Evolutionary conservation across 441 rosid genomes (phyloP), one percentile per base, ranked within the genome.

Genomic region (Gossypium gossypioides): DNA sequence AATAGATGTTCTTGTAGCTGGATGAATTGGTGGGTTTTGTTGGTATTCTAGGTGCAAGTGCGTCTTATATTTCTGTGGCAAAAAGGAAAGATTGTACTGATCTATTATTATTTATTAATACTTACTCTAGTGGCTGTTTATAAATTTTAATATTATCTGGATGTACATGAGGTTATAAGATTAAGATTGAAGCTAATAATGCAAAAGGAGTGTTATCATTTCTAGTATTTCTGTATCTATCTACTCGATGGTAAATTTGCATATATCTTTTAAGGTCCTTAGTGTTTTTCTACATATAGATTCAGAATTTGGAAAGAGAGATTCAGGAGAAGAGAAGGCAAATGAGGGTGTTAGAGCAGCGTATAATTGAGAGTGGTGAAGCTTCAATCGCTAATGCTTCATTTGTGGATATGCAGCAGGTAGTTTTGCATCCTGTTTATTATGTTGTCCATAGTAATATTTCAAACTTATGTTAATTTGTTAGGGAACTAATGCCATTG

Each of bases 391-490:
- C 98, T 65, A 91, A 93, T 84, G 93, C 96, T 68, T 93, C 99
- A 52, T 37, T 86, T 69, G 87, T 90, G 70, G 99, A 93, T 76
- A 93, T 89, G 98, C 99, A 96, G 81, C 96, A 90, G 97, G 99
- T 91, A 78, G 59, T 72, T 72, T 73, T 63, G 21, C 77, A 32
- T 44, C 37, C 50, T 42, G 62, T 6, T 69, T 48, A 16, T 19
- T 25, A 10, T 29, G 61, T 37, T 6, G 29, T 72, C n/a, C 44
- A 2, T 62, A 29, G 15, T 57, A 48, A 46, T 48, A 16, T 56
- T 58, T 29, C 22, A 4, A 5, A 18, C 24, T 2, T 54, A 13
- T 44, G 34, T 61, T 69, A 44, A 19, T 76, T 16, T 67, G 13
- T 61, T 61, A 32, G 74, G 69, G 27, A 42, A 19, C 29, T 29